A percentile compares a stretch with the other conserved stretches of the same genome.
phyloP scores from a whole-genome alignment of 2,329 filamentous ascomycete species.

The Aspergillus candidus region DNA sequence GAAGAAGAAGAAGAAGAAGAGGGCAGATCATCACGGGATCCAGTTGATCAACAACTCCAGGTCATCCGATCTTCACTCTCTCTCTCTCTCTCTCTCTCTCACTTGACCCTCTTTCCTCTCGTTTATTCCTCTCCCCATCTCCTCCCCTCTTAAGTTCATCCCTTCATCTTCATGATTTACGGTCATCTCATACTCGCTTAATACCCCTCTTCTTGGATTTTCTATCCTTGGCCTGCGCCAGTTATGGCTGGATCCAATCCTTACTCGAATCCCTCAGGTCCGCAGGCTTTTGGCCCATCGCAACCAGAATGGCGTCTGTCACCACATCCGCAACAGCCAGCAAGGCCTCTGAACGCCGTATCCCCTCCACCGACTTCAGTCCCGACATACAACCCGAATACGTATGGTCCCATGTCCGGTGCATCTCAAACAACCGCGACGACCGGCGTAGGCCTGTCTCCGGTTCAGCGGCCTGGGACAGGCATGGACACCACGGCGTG shows the following conservation, averaged over 20 bases:
- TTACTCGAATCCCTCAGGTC: conserved; percentile 21
- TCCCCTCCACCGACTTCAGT: conserved; percentile 17
- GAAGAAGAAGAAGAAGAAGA: too few species aligned
- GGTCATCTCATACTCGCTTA: too few species aligned
- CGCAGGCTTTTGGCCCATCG: conserved; percentile 17
- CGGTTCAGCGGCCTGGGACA: conserved; percentile 10
- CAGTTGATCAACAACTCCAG: too few species aligned
- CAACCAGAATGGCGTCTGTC: conserved; percentile 37
- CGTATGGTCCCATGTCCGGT: conserved; percentile 31
- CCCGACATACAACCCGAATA: conserved; percentile 29
- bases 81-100: too few species aligned
- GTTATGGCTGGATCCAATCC: conserved; percentile 32
- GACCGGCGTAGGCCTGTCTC: conserved; percentile 13
- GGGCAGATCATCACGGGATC: too few species aligned
- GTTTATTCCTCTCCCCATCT: too few species aligned
- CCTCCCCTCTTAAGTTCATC: too few species aligned
- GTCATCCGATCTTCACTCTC: too few species aligned
- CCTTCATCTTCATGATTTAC: too few species aligned
- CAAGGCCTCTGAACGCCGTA: conserved; percentile 15
- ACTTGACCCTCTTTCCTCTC: too few species aligned
- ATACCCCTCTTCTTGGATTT: too few species aligned
- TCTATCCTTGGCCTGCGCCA: neutral
- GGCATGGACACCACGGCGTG: conserved; percentile 33
- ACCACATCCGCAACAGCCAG: conserved; percentile 14
- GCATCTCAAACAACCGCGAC: conserved; percentile 5